Evolutionary conservation across 306 rosid species (phyloP).

Genomic region (Boehmeria nivea): DNA sequence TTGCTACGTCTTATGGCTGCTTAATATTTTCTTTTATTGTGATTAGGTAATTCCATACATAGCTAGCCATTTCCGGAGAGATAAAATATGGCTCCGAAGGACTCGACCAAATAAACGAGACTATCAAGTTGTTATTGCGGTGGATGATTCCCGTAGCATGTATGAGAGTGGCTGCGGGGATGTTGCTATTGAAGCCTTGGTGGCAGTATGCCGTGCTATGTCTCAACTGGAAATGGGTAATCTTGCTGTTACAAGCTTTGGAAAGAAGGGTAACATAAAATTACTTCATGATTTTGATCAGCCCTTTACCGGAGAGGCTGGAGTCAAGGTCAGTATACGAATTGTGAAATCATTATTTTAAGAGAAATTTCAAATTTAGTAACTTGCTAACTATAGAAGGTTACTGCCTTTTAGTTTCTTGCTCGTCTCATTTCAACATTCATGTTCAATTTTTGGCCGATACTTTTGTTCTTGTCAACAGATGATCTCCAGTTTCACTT

Average conservation of each 20-base stretch:
- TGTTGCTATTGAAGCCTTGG: conserved; percentile 76
- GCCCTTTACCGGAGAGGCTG: conserved; percentile 75
- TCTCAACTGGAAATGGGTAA: conserved; percentile 81
- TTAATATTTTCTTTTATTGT: neutral
- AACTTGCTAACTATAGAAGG: neutral
- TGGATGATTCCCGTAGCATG: conserved; percentile 96
- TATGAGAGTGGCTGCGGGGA: conserved; percentile 70
- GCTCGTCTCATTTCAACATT: too few species aligned
- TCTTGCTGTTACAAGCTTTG: conserved; percentile 87
- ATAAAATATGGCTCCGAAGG: conserved; percentile 89
- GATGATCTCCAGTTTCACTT: conserved; percentile 85
- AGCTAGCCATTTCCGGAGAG: conserved; percentile 76
- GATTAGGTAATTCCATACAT: conserved; percentile 69
- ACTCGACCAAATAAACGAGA: conserved; percentile 93
- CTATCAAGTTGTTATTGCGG: conserved; percentile 85
- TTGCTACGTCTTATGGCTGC: neutral
- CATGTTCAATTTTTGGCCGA: too few species aligned
- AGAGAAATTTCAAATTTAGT: too few species aligned
- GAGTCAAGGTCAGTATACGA: conserved; percentile 49
- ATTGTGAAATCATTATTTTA: neutral
- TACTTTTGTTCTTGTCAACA: conserved; percentile 18
- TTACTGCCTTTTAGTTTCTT: neutral
- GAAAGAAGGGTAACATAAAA: conserved; percentile 75
- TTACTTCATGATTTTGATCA: conserved; percentile 79
- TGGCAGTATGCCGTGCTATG: conserved; percentile 89